These are phyloP conservation scores for Volvox africanus DNA, from an alignment of 139 green algal genomes.

Conservation along the genomic window DNA sequence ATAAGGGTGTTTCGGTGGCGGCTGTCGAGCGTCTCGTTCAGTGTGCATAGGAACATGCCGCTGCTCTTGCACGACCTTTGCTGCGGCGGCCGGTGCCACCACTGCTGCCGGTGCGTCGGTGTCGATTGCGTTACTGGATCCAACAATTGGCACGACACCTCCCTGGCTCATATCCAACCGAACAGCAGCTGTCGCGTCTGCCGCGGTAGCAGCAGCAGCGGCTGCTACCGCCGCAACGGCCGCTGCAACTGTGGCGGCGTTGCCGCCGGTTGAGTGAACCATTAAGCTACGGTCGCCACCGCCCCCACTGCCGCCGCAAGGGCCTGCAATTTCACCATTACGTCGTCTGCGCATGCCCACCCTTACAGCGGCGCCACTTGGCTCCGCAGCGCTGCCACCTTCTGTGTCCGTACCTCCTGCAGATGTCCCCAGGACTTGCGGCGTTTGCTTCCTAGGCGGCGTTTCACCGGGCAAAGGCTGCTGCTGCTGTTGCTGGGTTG, in stretches of 20 bases:
- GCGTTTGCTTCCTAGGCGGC: background rate
- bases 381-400: background rate
- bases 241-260: background rate
- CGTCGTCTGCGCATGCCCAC: background rate
- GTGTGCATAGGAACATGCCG: too few relatives aligned
- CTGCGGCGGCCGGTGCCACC: background rate
- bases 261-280: background rate
- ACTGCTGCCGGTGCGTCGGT: conserved; percentile 1
- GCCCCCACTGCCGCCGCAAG: background rate
- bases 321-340: background rate
- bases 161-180: background rate
- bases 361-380: background rate
- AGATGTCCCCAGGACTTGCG: background rate
- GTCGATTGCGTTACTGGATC: background rate
- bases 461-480: background rate
- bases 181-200: background rate
- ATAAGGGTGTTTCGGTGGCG: background rate
- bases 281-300: background rate
- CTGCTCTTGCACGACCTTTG: too few relatives aligned
- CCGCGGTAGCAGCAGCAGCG: background rate
- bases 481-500: background rate
- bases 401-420: background rate
- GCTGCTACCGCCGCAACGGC: background rate
- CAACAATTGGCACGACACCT: background rate
- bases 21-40: background rate